Conservation (phyloP, 2,329 filamentous ascomycete genomes). For the Neonectria sp. region DNA sequence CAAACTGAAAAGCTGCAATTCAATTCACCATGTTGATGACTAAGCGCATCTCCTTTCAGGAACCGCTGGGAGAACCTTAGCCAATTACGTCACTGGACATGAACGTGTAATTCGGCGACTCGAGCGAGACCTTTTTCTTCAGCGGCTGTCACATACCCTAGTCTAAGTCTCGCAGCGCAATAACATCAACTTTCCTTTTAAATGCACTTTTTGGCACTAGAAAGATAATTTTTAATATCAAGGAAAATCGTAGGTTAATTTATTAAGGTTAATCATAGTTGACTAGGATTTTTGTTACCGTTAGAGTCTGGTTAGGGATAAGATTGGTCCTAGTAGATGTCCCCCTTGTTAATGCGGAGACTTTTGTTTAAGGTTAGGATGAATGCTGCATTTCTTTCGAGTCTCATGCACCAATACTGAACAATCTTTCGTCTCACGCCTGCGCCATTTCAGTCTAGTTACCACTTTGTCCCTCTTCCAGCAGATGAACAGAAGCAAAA, state of each 20-base stretch:
- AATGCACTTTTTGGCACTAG: background rate
- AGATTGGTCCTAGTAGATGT: conserved; percentile 6
- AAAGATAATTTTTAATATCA: background rate
- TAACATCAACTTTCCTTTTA: background rate
- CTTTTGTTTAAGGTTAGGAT: background rate
- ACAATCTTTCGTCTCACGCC: conserved; percentile 13
- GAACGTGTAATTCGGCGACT: background rate
- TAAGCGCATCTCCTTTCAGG: conserved; percentile 1
- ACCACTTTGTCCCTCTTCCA: background rate
- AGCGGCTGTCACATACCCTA: background rate
- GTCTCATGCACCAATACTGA: conserved; percentile 31
- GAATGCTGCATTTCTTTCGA: conserved; percentile 10
- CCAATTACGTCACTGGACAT: conserved; percentile 30
- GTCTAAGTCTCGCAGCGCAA: background rate
- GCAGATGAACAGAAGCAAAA: background rate
- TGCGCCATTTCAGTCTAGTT: conserved; percentile 21
- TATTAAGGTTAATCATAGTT: background rate
- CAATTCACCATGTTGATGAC: conserved; percentile 16
- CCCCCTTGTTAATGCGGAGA: background rate
- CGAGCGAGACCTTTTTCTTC: conserved; percentile 1
- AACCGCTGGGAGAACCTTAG: background rate
- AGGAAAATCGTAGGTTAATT: background rate
- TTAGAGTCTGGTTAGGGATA: background rate
- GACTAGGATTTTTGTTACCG: background rate
- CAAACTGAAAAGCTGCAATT: background rate